Evolutionary conservation across 2,329 filamentous ascomycete species (phyloP).

Genomic region (Aspergillus ibericus): DNA sequence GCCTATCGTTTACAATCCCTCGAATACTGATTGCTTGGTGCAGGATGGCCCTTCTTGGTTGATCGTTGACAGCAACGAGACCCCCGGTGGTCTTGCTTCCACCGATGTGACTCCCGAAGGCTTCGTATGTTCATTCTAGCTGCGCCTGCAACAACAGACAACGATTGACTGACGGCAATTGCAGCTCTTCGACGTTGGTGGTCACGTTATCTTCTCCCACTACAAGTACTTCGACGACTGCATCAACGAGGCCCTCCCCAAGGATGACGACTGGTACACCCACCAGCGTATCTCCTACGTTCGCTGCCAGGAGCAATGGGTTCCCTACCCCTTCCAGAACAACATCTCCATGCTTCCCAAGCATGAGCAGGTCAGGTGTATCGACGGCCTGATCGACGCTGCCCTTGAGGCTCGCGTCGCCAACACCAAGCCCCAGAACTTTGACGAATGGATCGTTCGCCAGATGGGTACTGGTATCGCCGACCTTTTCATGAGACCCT

Average conservation of each 20-base stretch:
- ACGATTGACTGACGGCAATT: slow-evolving; percentile 17
- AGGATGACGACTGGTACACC: slow-evolving; percentile 91
- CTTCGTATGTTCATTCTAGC: slow-evolving; percentile 69
- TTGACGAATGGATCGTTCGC: slow-evolving; percentile 97
- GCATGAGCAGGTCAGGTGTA: slow-evolving; percentile 91
- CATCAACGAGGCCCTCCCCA: slow-evolving; percentile 93
- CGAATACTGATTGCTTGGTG: slow-evolving; percentile 14
- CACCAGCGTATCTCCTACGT: slow-evolving; percentile 99
- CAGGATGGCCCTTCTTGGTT: slow-evolving; percentile 93
- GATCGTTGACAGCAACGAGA: slow-evolving; percentile 89
- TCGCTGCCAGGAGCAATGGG: slow-evolving; percentile 93
- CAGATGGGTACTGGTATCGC: slow-evolving; percentile 88
- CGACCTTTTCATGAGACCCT: slow-evolving; percentile 96
- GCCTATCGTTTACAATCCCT: background rate
- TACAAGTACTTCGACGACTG: slow-evolving; percentile 99
- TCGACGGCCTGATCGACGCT: slow-evolving; percentile 95
- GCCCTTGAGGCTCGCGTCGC: slow-evolving; percentile 82
- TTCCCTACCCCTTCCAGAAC: slow-evolving; percentile 99
- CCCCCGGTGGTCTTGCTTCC: slow-evolving; percentile 90
- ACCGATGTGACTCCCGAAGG: slow-evolving; percentile 94
- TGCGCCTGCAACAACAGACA: background rate
- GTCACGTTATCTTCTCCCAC: slow-evolving; percentile 98
- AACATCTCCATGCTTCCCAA: slow-evolving; percentile 98
- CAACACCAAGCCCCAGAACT: slow-evolving; percentile 90
- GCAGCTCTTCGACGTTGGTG: slow-evolving; percentile 96